Evolutionary conservation across 768 basidiomycete species (phyloP), one percentile per base, ranked within the genome.

Genomic region (Multifurca ochricompacta): DNA sequence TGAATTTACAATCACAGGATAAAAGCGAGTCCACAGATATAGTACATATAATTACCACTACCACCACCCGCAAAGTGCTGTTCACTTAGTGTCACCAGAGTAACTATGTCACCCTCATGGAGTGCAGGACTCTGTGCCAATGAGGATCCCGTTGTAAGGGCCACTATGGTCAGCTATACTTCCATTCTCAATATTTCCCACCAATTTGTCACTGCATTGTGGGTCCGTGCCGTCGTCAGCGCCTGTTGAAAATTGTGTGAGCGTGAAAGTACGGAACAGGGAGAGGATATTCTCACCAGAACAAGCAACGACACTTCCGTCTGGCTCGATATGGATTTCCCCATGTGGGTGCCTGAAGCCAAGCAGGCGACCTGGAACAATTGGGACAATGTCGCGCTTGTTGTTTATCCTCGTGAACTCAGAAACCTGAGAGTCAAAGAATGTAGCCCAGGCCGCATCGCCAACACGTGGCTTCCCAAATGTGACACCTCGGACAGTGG

Each of bases 201-300:
- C 82, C 4, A 74, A 71, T 35, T 64, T 61, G 50, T 79, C 77
- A 30, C 75, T 75, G 66, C 85, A 86, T 51, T 77, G 68, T 11
- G 70, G 19, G 51, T 80, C 78, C 13, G 70, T 74, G 5, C 72
- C 72, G 56, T 85, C 77, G 62, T 86, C 83, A 51, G 80, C 67
- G 0, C 58, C 60, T 60, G 16, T 32, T 2, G 23, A 39, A 41
- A 31, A 28, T 58, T 14, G 42, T 27, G 42, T 43, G 10, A 16
- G 21, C 9, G n/a, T 4, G n/a, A 11, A 18, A 36, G 10, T 16
- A 11, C 6, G 27, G 45, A 27, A 36, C 18, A 14, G 16, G 10
- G 23, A 10, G 16, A 9, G 13, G n/a, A n/a, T n/a, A 31, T 10
- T 30, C 48, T 51, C 18, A 32, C 59, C 57, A 4, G 43, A 34